Evolutionary conservation across 495 filamentous ascomycete genomes (phyloP).

Genomic region (Hapsidospora chrysogenum): DNA sequence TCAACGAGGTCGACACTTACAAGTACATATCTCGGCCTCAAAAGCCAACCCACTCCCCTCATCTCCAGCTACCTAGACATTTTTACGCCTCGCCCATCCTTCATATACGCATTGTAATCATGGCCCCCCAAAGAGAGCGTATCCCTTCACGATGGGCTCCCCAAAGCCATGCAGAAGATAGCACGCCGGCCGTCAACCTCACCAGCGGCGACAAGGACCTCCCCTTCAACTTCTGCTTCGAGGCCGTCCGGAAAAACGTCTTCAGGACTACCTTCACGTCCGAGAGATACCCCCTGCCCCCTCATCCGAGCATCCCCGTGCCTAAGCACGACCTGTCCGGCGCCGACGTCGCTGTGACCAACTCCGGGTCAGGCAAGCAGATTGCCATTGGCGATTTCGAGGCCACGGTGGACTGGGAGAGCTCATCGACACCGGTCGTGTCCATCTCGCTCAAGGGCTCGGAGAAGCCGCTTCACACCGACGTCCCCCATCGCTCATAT

Average conservation of each 20-base stretch:
- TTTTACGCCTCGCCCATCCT: too few species aligned
- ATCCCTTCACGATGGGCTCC: constrained; percentile 23
- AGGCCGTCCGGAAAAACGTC: constrained; percentile 38
- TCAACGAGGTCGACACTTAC: too few species aligned
- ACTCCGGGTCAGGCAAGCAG: constrained; percentile 10
- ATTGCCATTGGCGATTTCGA: constrained; percentile 26
- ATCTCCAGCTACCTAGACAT: too few species aligned
- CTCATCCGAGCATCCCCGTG: constrained; percentile 37
- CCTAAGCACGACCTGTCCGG: constrained; percentile 20
- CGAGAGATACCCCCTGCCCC: constrained; percentile 36
- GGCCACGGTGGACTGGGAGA: constrained; percentile 36
- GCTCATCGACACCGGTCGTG: constrained; percentile 31
- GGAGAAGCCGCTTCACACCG: constrained; percentile 32
- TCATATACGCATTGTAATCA: constrained; percentile 12
- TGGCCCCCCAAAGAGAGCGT: constrained; percentile 37
- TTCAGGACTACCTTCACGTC: constrained; percentile 52
- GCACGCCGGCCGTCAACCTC: neutral
- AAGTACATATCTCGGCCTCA: too few species aligned
- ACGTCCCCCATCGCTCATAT: constrained; percentile 46
- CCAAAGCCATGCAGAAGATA: neutral
- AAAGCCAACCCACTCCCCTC: too few species aligned
- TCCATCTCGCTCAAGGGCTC: constrained; percentile 33
- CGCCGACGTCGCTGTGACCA: constrained; percentile 10
- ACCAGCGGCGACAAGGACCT: constrained; percentile 4
- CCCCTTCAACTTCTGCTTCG: constrained; percentile 36